A percentile compares a stretch with the other conserved stretches of the same genome.
These are phyloP conservation scores for Starmerella powellii DNA, from an alignment of 805 yeast genomes.

Conservation along the genomic window DNA sequence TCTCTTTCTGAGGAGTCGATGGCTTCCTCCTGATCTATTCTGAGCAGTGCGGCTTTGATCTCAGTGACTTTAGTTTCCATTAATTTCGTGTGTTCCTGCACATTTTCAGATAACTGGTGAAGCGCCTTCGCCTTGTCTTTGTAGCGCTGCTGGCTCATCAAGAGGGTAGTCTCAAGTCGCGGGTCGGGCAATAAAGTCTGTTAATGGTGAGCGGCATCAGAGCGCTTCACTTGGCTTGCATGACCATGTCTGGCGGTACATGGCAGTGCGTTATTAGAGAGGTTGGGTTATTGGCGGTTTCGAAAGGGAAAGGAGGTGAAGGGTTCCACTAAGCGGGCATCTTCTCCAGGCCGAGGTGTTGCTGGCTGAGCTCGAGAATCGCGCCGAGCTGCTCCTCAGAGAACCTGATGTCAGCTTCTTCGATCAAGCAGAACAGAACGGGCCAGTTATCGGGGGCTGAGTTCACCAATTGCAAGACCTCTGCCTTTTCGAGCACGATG, in stretches of 20 bases:
- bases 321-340: not conserved
- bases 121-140: not conserved
- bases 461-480: constrained; percentile 72
- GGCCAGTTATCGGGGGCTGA: constrained; percentile 71
- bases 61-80: not conserved
- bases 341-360: constrained; percentile 26
- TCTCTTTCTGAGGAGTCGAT: too few relatives aligned
- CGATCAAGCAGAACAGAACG: constrained; percentile 64
- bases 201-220: too few relatives aligned
- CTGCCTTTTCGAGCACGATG: constrained; percentile 63
- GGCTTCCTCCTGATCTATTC: too few relatives aligned
- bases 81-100: not conserved
- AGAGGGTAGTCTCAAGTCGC: too few relatives aligned
- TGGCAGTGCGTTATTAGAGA: too few relatives aligned
- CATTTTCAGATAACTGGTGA: not conserved
- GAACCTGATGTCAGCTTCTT: constrained; percentile 84
- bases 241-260: too few relatives aligned
- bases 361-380: constrained; percentile 45
- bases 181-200: too few relatives aligned
- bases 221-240: too few relatives aligned
- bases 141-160: too few relatives aligned
- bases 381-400: constrained; percentile 50
- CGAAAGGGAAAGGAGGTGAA: too few relatives aligned
- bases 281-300: too few relatives aligned
- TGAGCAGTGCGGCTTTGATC: too few relatives aligned